phyloP scores from a whole-genome alignment of 345 rosid genomes.

The Citrus medica region DNA sequence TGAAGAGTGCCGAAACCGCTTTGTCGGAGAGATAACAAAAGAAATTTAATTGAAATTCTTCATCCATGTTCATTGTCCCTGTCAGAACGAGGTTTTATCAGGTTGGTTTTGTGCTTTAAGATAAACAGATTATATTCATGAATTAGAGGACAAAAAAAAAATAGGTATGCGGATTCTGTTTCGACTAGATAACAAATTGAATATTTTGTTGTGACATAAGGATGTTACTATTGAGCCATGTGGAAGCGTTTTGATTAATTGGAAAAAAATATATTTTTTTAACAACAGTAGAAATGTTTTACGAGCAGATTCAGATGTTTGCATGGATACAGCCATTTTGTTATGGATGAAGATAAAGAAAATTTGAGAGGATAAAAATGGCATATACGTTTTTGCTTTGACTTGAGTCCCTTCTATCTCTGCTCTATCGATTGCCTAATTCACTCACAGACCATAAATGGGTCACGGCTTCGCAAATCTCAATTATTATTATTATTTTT shows the following conservation, averaged over 20 bases:
- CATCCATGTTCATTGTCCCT: conserved; percentile 42
- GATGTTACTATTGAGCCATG: background rate
- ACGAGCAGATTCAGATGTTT: too few relatives aligned
- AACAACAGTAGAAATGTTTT: too few relatives aligned
- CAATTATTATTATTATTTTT: background rate
- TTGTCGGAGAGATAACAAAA: conserved; percentile 22
- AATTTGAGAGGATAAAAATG: background rate
- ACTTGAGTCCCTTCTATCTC: background rate
- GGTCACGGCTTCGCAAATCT: background rate
- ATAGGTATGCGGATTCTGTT: background rate
- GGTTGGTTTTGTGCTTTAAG: conserved; percentile 11
- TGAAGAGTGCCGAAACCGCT: conserved; percentile 27
- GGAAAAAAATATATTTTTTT: background rate
- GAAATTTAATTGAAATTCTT: background rate
- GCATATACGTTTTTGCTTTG: background rate
- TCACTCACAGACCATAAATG: background rate
- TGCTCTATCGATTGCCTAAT: background rate
- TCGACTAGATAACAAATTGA: background rate
- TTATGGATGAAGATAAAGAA: background rate
- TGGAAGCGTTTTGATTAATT: background rate
- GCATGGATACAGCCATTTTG: too few relatives aligned
- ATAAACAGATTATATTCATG: background rate
- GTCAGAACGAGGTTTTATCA: conserved; percentile 31
- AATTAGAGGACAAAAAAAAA: background rate
- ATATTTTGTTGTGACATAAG: background rate